Percentiles rank a stretch among this genome's conserved stretches.
Evolutionary conservation across 2,329 filamentous ascomycete species (phyloP).

Genomic region (Fusarium transvaalense): DNA sequence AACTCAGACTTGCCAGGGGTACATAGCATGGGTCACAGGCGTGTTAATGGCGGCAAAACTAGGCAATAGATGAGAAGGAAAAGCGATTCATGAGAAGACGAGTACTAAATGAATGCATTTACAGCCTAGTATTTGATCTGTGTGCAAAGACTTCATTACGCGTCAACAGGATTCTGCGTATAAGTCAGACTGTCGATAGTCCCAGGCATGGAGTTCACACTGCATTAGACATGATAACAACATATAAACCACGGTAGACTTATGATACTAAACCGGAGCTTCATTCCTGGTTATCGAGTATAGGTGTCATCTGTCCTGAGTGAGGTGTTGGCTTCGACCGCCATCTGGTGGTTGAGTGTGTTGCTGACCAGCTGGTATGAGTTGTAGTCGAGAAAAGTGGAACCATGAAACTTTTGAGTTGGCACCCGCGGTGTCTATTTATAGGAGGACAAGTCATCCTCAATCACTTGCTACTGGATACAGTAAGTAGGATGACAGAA

Average conservation of each 20-base stretch:
- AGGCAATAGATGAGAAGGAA: background rate
- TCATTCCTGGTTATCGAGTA: background rate
- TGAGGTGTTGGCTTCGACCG: conserved; percentile 31
- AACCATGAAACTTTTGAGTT: conserved; percentile 16
- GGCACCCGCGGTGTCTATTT: conserved; percentile 36
- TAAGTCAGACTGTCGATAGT: conserved; percentile 22
- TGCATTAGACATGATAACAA: background rate
- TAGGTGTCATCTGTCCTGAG: conserved; percentile 8
- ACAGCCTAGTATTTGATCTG: background rate
- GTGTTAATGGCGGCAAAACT: conserved; percentile 6
- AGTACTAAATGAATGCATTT: background rate
- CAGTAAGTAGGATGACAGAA: background rate
- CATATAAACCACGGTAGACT: too few relatives aligned
- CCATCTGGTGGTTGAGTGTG: conserved; percentile 40
- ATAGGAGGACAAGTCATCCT: conserved; percentile 8
- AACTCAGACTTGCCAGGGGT: conserved; percentile 37
- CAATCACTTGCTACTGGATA: conserved; percentile 13
- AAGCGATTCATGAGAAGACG: background rate
- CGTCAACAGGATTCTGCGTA: conserved; percentile 15
- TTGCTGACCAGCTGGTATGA: conserved; percentile 41
- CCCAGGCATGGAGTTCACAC: background rate
- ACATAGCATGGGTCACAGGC: conserved; percentile 39
- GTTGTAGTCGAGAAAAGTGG: conserved; percentile 41
- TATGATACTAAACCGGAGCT: background rate
- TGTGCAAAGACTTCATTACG: conserved; percentile 12